These are phyloP conservation scores for Pythium aristosporum DNA, from an alignment of 352 stramenopile species.

Conservation along the genomic window DNA sequence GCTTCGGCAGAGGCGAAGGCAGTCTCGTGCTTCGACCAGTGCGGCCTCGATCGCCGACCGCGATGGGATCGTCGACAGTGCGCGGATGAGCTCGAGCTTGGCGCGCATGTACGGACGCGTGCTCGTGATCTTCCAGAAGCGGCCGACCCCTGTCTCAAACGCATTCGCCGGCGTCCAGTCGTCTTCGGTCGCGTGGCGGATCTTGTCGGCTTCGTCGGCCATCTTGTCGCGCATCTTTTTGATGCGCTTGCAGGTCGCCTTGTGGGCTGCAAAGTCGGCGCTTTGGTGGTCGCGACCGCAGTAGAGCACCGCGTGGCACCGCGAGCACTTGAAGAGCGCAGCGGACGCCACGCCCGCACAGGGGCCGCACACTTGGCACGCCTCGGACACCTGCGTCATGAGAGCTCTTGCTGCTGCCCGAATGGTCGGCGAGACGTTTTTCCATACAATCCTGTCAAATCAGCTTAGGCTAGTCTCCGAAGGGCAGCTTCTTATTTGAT, in stretches of 20 bases:
- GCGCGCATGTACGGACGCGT: conserved; percentile 19
- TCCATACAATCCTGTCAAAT: not conserved
- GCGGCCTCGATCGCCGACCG: not conserved
- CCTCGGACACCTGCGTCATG: not conserved
- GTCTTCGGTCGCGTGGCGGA: not conserved
- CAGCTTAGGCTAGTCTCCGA: not conserved
- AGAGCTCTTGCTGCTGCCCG: not conserved
- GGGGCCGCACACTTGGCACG: conserved; percentile 1
- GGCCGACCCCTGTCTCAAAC: conserved; percentile 6
- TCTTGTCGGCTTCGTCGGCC: conserved; percentile 8
- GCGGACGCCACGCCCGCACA: not conserved
- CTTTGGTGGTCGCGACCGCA: conserved; percentile 16
- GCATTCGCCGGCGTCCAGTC: conserved; percentile 8
- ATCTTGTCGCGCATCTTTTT: conserved; percentile 1
- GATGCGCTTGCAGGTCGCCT: conserved; percentile 1
- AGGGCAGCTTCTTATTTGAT: not conserved
- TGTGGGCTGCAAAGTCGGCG: conserved; percentile 9
- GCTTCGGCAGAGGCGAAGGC: conserved; percentile 9
- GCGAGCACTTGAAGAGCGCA: conserved; percentile 8
- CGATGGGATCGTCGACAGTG: not conserved
- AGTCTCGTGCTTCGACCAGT: conserved; percentile 6
- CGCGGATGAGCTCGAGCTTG: conserved; percentile 6
- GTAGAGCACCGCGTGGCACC: conserved; percentile 9
- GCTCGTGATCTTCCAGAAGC: conserved; percentile 9
- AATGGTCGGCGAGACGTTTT: not conserved